Conservation (phyloP, 2,329 filamentous ascomycete species). For the Ophiostoma quercus region DNA sequence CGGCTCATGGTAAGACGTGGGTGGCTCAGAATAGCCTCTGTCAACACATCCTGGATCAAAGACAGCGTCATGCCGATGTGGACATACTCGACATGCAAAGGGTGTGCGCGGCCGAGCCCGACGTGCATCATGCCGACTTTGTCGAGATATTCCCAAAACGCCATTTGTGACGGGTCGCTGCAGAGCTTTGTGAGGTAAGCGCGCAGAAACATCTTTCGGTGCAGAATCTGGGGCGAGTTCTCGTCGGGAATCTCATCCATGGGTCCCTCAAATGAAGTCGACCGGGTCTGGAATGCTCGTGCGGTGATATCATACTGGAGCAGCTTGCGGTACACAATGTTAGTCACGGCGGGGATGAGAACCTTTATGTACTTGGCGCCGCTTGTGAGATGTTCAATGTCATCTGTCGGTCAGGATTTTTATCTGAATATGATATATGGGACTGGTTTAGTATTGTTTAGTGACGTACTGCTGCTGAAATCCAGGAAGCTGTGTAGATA, state of each 20-base stretch:
- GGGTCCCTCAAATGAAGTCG: slow-evolving; percentile 61
- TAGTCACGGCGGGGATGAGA: slow-evolving; percentile 77
- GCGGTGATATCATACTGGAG: slow-evolving; percentile 78
- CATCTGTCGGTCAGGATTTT: slow-evolving; percentile 43
- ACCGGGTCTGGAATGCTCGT: slow-evolving; percentile 62
- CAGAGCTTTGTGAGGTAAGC: slow-evolving; percentile 71
- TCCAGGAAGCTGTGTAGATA: slow-evolving; percentile 74
- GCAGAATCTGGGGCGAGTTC: slow-evolving; percentile 66
- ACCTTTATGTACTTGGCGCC: slow-evolving; percentile 73
- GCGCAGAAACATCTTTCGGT: slow-evolving; percentile 72
- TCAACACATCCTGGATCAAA: slow-evolving; percentile 72
- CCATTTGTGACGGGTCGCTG: slow-evolving; percentile 66
- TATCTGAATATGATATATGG: too few relatives aligned
- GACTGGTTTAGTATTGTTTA: background rate
- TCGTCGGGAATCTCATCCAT: slow-evolving; percentile 60
- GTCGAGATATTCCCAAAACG: slow-evolving; percentile 79
- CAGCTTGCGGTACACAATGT: slow-evolving; percentile 79
- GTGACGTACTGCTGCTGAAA: slow-evolving; percentile 58
- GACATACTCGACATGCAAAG: slow-evolving; percentile 73
- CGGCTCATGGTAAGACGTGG: slow-evolving; percentile 59
- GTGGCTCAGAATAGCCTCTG: slow-evolving; percentile 68
- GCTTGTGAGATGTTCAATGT: slow-evolving; percentile 63
- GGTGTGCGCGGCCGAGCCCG: slow-evolving; percentile 65
- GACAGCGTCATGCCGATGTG: slow-evolving; percentile 68
- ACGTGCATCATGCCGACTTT: slow-evolving; percentile 84